Evolutionary conservation across 352 stramenopile species (phyloP).

Genomic region (Pythium oligandrum): DNA sequence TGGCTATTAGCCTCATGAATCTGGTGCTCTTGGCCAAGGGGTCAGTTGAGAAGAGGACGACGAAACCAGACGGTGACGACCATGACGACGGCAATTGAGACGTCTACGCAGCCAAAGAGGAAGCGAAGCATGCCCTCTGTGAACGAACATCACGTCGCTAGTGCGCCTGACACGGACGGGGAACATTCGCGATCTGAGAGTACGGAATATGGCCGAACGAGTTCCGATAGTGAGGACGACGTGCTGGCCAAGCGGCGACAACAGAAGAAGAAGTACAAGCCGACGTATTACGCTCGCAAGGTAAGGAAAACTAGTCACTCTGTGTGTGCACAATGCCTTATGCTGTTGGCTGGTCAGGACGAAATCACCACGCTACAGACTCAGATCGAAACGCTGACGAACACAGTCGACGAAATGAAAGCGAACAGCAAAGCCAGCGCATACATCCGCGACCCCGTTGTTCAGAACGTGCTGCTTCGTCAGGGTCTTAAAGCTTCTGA

Average conservation of each 20-base stretch:
- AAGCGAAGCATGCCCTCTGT: no score
- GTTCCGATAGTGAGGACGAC: neutral
- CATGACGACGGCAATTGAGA: no score
- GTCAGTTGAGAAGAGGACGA: no score
- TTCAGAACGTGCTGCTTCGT: neutral
- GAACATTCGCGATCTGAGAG: slow-evolving; percentile 7
- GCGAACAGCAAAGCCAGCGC: neutral
- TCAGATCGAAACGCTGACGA: neutral
- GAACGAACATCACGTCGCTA: no score
- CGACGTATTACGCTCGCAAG: slow-evolving; percentile 14
- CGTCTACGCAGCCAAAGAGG: no score
- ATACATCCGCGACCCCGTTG: neutral
- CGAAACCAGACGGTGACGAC: no score
- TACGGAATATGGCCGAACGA: neutral
- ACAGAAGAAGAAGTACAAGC: slow-evolving; percentile 4
- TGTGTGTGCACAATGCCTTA: no score
- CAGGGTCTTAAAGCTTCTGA: neutral
- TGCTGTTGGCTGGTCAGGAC: neutral
- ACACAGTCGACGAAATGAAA: neutral
- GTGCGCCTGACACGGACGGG: no score
- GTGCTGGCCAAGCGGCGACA: neutral
- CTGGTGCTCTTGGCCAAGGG: no score
- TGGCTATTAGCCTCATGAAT: no score
- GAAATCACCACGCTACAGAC: neutral
- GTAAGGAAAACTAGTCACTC: neutral